phyloP scores from a whole-genome alignment of 2,329 filamentous ascomycete species.

The Exophiala spinifera region DNA sequence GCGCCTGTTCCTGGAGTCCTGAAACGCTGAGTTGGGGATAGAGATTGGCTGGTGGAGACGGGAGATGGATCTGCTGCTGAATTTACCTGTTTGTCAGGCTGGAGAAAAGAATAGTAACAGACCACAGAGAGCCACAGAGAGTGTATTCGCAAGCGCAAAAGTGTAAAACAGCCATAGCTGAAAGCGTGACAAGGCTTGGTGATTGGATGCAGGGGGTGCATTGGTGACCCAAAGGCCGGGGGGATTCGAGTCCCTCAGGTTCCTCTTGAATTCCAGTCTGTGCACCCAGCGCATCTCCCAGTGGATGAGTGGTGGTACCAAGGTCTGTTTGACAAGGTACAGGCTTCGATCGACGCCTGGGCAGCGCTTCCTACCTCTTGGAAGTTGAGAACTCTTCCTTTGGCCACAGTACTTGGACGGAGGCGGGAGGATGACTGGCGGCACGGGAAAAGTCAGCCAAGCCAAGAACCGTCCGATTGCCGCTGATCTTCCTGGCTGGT shows the following conservation, averaged over 20 bases:
- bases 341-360: not conserved
- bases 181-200: conserved; percentile 11
- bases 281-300: not conserved
- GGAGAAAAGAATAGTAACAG: conserved; percentile 23
- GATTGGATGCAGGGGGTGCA: conserved; percentile 16
- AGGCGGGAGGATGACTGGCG: not conserved
- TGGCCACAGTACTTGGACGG: not conserved
- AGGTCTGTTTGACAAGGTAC: not conserved
- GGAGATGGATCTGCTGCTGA: conserved; percentile 4
- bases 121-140: not conserved
- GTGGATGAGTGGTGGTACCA: not conserved
- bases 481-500: not conserved
- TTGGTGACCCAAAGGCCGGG: not conserved
- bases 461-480: too few species aligned
- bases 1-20: conserved; percentile 8
- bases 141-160: not conserved
- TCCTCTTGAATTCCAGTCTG: too few species aligned
- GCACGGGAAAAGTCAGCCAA: too few species aligned
- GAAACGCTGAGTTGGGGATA: conserved; percentile 18
- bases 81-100: conserved; percentile 14
- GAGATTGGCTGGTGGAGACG: conserved; percentile 14
- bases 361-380: not conserved
- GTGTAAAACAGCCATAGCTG: conserved; percentile 1
- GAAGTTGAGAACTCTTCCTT: not conserved
- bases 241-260: too few species aligned